Conservation (phyloP, 2,329 filamentous ascomycete genomes). For the Fusarium newnesense region DNA sequence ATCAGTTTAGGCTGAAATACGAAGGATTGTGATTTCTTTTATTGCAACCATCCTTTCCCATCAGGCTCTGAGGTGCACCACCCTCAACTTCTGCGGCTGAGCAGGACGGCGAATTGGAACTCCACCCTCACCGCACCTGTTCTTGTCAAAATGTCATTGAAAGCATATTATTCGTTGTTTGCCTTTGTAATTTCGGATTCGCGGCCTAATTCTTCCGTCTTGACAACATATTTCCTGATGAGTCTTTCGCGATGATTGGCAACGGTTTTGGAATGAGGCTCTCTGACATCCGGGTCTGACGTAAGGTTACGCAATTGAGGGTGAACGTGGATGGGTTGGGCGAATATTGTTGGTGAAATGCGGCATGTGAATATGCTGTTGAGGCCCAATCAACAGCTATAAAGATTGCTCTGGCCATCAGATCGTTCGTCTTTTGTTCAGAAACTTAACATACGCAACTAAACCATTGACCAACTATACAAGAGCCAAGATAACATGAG, state of each 20-base stretch:
- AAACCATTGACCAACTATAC: fast-evolving
- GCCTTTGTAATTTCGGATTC: background rate
- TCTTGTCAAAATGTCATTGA: background rate
- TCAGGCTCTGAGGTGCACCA: background rate
- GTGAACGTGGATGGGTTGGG: background rate
- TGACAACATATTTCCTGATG: too few relatives aligned
- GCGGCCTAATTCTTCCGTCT: background rate
- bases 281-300: background rate
- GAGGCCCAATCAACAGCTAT: background rate
- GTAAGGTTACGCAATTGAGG: background rate
- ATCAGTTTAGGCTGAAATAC: background rate
- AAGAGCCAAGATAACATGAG: background rate
- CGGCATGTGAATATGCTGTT: background rate
- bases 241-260: background rate
- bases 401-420: background rate
- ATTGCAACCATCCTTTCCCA: background rate
- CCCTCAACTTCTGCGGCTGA: background rate
- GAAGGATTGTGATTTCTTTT: background rate
- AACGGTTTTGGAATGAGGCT: background rate
- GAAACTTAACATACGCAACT: fast-evolving
- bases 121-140: fast-evolving
- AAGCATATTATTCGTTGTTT: fast-evolving
- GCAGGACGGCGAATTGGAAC: background rate
- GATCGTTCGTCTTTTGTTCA: fast-evolving
- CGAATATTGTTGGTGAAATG: background rate